A percentile compares a stretch with the other conserved stretches of the same genome.
These are phyloP conservation scores for carrot (Daucus carota) DNA, from an alignment of 129 eudicot genomes.

Conservation along the genomic window DH1_v3.0 NC_030383.2:59869001-59869500, in stretches of 20 bases:
- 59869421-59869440: too few species aligned
- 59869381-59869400: constrained; percentile 8
- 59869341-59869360: not conserved
- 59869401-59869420: too few species aligned
- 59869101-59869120: constrained; percentile 94
- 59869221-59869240: constrained; percentile 89
- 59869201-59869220: constrained; percentile 91
- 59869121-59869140: constrained; percentile 82
- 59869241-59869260: constrained; percentile 64
- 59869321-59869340: too few species aligned
- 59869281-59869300: not conserved
- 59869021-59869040: constrained; percentile 17
- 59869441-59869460: too few species aligned
- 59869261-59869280: not conserved
- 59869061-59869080: constrained; percentile 68
- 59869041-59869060: not conserved
- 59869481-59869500: too few species aligned
- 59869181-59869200: constrained; percentile 83
- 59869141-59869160: constrained; percentile 91
- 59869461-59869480: not conserved
- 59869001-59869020: constrained; percentile 21
- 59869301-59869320: too few species aligned
- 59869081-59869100: constrained; percentile 93
- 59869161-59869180: constrained; percentile 94
- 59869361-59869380: not conserved